Base-by-base conservation (phyloP, 1,139 yeast species). In the Pneumocystis canis region DNA sequence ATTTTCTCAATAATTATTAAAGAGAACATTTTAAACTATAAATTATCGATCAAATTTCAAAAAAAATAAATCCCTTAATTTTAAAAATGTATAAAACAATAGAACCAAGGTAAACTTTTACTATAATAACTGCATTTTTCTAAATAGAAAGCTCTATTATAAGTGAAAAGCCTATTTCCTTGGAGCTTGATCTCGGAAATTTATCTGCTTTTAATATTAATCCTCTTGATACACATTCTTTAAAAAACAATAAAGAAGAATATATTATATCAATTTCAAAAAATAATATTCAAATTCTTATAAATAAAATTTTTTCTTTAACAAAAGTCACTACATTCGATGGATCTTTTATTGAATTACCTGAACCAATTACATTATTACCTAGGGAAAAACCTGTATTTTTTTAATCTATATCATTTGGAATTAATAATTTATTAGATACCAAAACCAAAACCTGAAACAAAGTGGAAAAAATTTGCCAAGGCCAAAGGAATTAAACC, bases 391-490 rank as follows among this genome's bases (percentile, higher is more conserved):
- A 92, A 77, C 84, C 96, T 53, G 76, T 64, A 63, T 14, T 63
- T 61, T 30, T 33, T 54, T 54, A 5, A 32, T 7, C 14, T 18
- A 20, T 9, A 20, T 2, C 4, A 20, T 60, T 25, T 39, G 18
- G 9, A 35, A 39, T 39, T 28, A n/a, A 37, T 28, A 18, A 28
- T 25, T 3, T 31, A 58, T 25, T 58, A 64, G 66, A 65, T 94
- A 70, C 99, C 98, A 64, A 89, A 89, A 76, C 84, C 88, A 65
- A 92, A 88, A 78, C 85, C 94, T 62, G 86, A 84, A 68, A 90
- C 98, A 69, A 89, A 85, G 77, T 94, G 99, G 99, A 96, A 94
- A 77, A 81, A 82, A 73, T 94, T 94, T 78, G 99, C 99, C 66
- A 86, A 87, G 65, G 87, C 83, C 80, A 94, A 94, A 78, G 97